Base-by-base conservation (phyloP, 495 filamentous ascomycete genomes). In the Xylaria acuta region DNA sequence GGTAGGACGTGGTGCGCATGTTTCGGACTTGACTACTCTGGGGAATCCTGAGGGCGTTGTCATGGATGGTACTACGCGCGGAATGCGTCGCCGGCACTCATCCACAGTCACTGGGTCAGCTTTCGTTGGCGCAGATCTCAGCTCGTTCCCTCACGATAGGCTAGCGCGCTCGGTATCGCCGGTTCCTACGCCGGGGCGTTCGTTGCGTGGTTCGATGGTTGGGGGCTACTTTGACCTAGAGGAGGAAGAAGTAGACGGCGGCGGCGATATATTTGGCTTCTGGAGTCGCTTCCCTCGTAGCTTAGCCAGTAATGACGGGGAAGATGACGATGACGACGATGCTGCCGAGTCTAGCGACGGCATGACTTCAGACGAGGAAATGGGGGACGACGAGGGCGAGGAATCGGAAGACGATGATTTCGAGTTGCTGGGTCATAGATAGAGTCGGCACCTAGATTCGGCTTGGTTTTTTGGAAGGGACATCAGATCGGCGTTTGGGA, bases 381-480 rank as follows among this genome's bases (percentile, higher is more conserved):
- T 86, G 18, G 86, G 86, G 11, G 86, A 88, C 6, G 86, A 87
- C 1, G 84, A 60, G 80, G 84, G 38, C 4, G 88, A 87, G 4
- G 88, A 87, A 0, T 87, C 91, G 40, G 88, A 88, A 9, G 82
- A 83, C 56, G 88, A 93, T 74, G 81, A 84, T 60, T 90, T 93
- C 74, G 88, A 90, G 66, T 84, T 94, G 65, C 87, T 92, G 75
- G 92, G 92, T n/a, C 92, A 94, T 82, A 86, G 90, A 65, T 88
- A 80, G 82, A 54, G 47, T 53, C 59, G 58, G 70, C 47, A 74
- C 71, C 67, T 75, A 70, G 67, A 71, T 70, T 45, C 41, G 49
- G 51, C 32, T 56, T 64, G 65, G 65, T 66, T 73, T 53, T 71
- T 77, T 20, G 43, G 56, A 4, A 63, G 32, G 45, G 45, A 59